Evolutionary conservation across 768 basidiomycete genomes (phyloP), one percentile per base, ranked within the genome.

Genomic region (Hypholoma fasciculare): DNA sequence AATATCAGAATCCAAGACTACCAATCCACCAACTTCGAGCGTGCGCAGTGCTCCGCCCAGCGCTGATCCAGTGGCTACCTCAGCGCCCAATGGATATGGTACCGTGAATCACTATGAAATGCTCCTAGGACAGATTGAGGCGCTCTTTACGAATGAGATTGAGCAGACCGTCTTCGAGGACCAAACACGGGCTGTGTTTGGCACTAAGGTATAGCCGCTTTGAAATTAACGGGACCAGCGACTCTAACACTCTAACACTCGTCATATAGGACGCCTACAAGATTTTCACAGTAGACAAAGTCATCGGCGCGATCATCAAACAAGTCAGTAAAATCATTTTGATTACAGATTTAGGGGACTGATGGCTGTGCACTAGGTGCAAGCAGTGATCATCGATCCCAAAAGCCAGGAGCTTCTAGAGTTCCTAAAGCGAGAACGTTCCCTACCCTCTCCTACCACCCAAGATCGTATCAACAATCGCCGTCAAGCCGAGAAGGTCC

Each of bases 251-350:
- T 38, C 49, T 58, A 11, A 60, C 4, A 13, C 17, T 7, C 23
- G 27, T 37, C 55, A 13, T 39, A 3, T 60, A 90, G 88, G 78
- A 91, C 26, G 87, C 87, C 0, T 98, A 93, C 71, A 89, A 88
- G 67, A 84, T 94, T 66, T 99, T 97, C 72, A 98, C 96, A 0
- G 78, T 97, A 23, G 96, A 99, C 74, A 95, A 97, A 71, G 79
- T 98, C 37, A 82, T 98, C 43, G 90, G 90, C 1, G 80, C 86
- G 1, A 81, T 98, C 59, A 87, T 99, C 72, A 98, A 97, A 69
- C 94, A 96, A 76, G 92, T 91, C 14, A 17, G 37, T 52, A 11
- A 27, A 23, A 44, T 20, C 11, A 37, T 20, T 51, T 23, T 16
- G 20, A 6, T 43, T 23, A 8, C 12, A 13, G 14, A 13, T 19